phyloP scores from a whole-genome alignment of 2,329 filamentous ascomycete species.

The Cladosporium oxysporum region DNA sequence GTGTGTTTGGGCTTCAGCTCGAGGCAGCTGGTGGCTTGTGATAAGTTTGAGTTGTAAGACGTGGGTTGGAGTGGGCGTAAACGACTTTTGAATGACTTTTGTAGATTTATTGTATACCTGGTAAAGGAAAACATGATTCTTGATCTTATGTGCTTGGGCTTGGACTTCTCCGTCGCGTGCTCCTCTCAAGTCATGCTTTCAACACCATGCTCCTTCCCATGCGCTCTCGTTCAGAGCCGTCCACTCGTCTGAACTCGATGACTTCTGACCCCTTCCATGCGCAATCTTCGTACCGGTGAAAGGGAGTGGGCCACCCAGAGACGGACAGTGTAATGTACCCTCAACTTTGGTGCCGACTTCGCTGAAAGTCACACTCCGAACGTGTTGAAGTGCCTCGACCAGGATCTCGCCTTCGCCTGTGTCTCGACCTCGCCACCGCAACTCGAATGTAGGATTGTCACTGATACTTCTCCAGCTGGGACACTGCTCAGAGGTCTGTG shows the following conservation, averaged over 20 bases:
- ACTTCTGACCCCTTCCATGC: neutral
- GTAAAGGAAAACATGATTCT: neutral
- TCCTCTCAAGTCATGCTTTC: neutral
- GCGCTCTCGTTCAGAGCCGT: neutral
- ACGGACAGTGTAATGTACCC: neutral
- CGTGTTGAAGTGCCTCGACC: neutral
- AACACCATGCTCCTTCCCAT: neutral
- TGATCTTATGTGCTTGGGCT: too few relatives aligned
- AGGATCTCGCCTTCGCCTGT: neutral
- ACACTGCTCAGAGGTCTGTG: neutral
- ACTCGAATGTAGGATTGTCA: neutral
- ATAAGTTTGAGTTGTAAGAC: conserved; percentile 10
- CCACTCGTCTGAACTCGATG: neutral
- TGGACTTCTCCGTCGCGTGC: neutral
- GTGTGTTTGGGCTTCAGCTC: conserved; percentile 35
- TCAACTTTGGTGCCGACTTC: neutral
- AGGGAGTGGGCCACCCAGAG: neutral
- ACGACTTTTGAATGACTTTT: neutral
- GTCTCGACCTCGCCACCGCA: neutral
- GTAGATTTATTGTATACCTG: neutral
- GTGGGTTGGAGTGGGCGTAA: neutral
- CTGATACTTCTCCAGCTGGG: neutral
- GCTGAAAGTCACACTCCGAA: neutral
- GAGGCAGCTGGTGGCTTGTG: conserved; percentile 25
- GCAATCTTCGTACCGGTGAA: neutral